Base-by-base conservation (phyloP, 2,329 filamentous ascomycete species). In the Tolypocladium inflatum region DNA sequence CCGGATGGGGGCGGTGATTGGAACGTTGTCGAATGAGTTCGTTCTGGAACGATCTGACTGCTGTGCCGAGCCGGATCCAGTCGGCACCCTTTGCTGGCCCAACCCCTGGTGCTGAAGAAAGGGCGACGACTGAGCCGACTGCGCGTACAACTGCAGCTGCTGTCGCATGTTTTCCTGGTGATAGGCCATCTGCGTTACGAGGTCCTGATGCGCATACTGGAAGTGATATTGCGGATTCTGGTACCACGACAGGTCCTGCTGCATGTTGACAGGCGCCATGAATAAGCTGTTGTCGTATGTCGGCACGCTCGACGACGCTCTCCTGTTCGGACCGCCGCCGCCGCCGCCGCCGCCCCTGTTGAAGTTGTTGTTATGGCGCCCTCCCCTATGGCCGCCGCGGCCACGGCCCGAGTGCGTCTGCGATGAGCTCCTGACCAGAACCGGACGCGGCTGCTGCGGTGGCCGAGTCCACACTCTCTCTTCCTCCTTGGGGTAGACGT, bases 401-500 rank as follows among this genome's bases (percentile, higher is more conserved):
- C 78, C 77, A 38, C 80, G 74, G 38, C 73, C 72, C 23, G 73
- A 72, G 58, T 83, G 77, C 55, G 82, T 80, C 62, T 86, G 83
- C 5, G 84, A 87, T 33, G 83, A 81, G 67, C 83, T 87, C 60
- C 84, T 77, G 54, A 85, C 62, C 56, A 84, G 70, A n/a, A 81
- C 76, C 11, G 83, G 83, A 19, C 81, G 78, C 38, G 83, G 74
- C 42, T 78, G 77, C 7, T 77, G 70, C 2, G 78, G 70, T n/a
- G 82, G 83, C 59, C 83, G 80, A 61, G 83, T 80, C 67, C 79
- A 86, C 48, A 82, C 76, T 59, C 76, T 76, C 67, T 85, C 82
- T 67, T 95, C 91, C 69, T 95, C 90, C 57, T 90, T 88, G 4
- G 94, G 94, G 66, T 89, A 97, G 58, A 89, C 85, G 67, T 87